phyloP scores from a whole-genome alignment of 176 grass and related monocot genomes.

The Pontederia paniculata region DNA sequence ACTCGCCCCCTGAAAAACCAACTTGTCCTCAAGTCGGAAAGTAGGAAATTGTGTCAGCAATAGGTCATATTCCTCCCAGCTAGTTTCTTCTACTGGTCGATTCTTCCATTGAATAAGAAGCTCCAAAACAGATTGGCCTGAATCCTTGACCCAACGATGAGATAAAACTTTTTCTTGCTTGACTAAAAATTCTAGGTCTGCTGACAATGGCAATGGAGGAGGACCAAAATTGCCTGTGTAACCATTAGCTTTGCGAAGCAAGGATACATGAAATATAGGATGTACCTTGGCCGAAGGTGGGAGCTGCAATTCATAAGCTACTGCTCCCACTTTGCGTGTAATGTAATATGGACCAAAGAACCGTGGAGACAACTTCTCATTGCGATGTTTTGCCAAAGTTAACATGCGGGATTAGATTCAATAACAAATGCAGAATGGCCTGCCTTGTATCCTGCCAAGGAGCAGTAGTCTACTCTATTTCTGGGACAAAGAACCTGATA shows the following conservation, averaged over 20 bases:
- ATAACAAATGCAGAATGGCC: no score
- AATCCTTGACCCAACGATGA: neutral
- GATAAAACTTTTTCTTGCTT: no score
- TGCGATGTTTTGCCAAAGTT: neutral
- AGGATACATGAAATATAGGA: neutral
- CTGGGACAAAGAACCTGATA: no score
- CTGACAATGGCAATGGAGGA: neutral
- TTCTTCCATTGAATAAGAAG: neutral
- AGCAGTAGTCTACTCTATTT: no score
- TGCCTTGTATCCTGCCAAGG: no score
- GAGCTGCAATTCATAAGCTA: neutral
- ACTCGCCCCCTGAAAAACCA: neutral
- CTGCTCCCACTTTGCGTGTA: neutral
- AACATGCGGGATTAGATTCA: no score
- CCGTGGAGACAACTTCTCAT: neutral
- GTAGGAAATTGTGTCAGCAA: neutral
- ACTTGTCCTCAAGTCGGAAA: neutral
- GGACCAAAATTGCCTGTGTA: neutral
- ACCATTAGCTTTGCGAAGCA: neutral
- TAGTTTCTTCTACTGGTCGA: neutral
- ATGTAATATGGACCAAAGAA: neutral
- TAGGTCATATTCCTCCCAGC: neutral
- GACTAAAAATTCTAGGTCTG: neutral
- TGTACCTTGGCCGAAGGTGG: neutral
- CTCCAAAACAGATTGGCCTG: neutral